Conservation (phyloP, 2,329 filamentous ascomycete genomes). For the Hirsutella thompsonii region DNA sequence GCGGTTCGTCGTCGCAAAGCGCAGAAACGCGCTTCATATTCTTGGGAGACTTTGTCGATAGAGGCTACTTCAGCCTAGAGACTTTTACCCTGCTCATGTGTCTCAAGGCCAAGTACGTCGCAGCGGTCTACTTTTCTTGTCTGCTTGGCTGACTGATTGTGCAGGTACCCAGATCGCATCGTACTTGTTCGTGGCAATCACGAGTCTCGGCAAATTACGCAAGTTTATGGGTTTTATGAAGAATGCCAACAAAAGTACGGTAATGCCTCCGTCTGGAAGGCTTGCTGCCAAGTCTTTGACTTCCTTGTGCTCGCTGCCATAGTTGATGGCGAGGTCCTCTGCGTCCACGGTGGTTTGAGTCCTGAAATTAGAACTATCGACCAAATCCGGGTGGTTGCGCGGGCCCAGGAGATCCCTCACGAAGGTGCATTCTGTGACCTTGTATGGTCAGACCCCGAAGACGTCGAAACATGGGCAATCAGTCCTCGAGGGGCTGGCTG, state of each 20-base stretch:
- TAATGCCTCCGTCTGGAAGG: conserved; percentile 99
- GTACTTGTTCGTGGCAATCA: conserved; percentile 96
- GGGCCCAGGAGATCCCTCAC: conserved; percentile 94
- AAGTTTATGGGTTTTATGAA: conserved; percentile 98
- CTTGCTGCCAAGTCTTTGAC: conserved; percentile 98
- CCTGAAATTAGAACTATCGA: conserved; percentile 94
- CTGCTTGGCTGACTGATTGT: background rate
- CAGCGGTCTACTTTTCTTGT: background rate
- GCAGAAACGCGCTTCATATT: conserved; percentile 46
- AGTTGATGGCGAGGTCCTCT: conserved; percentile 96
- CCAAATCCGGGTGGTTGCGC: conserved; percentile 96
- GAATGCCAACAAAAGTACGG: conserved; percentile 98
- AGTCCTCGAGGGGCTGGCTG: conserved; percentile 94
- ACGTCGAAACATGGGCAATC: conserved; percentile 91
- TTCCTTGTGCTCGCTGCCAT: conserved; percentile 94
- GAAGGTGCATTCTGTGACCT: conserved; percentile 97
- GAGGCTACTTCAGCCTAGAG: conserved; percentile 94
- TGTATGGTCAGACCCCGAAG: conserved; percentile 96
- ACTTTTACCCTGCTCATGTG: conserved; percentile 96
- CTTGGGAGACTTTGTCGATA: conserved; percentile 87
- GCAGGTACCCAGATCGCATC: conserved; percentile 84
- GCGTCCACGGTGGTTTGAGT: conserved; percentile 84
- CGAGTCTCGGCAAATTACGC: conserved; percentile 93
- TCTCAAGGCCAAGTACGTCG: conserved; percentile 57
- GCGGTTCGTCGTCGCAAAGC: conserved; percentile 29